Base-by-base conservation (phyloP, 176 grass and related monocot genomes). In the Oryza longistaminata region DNA sequence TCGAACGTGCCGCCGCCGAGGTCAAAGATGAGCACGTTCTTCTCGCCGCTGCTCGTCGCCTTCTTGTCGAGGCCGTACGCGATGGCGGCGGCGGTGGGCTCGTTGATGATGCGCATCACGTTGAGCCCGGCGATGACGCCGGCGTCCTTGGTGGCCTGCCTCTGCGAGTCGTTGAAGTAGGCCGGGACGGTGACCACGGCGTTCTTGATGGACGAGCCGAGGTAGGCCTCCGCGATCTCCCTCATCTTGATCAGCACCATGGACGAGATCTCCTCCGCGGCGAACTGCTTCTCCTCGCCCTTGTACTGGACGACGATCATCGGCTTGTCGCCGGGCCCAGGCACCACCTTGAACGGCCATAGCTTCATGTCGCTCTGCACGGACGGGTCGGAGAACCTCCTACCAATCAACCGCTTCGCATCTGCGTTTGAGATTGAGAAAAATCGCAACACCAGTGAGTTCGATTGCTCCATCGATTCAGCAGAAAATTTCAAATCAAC, bases 1-100 rank as follows among this genome's bases (percentile, higher is more conserved):
- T 93, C 91, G 11, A 93, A 93, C 6, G 90, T 92, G 68, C 90
- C 90, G 0, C 90, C 90, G 0, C 90, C 90, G 3, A 92, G 90
- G 78, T 92, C 90, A 25, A 92, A 92, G 73, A 92, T 92, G 67
- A 92, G 90, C 46, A 92, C 90, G 12, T 92, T 92, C 86, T 92
- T 92, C 82, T 92, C 90, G 27, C 90, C 86, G 0, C 5, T 40
- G 78, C 90, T 92, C 60, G 4, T 62, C 0, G 90, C 86, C 83
- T 92, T 92, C 86, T 92, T 92, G 79, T 92, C 90, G 0, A 88
- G 90, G 11, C 90, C 90, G 14, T 92, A 92, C 11, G 90, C 90
- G 0, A 92, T 92, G 68, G 90, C 90, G 1, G 90, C 90, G 0
- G 90, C 90, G 0, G 90, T 92, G 45, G 90, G 90, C 83, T 92